Percentiles rank a stretch among this genome's conserved stretches.
Conservation (phyloP, 2,329 filamentous ascomycete genomes). For the Escovopsis sp. region DNA sequence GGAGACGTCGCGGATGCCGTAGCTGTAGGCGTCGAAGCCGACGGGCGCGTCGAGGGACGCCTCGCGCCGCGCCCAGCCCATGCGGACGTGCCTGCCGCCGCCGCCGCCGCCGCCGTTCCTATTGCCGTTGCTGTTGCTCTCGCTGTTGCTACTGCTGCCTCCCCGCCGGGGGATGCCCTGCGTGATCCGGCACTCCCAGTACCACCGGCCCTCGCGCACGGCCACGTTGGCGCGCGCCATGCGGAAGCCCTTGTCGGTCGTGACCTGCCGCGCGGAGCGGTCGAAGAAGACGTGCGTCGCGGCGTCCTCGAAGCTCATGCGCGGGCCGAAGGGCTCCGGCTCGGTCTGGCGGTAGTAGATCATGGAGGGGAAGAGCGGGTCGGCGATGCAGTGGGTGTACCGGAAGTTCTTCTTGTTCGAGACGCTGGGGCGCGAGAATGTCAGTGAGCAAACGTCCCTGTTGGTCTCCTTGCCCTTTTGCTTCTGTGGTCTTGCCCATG, state of each 20-base stretch:
- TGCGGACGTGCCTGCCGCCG: constrained; percentile 53
- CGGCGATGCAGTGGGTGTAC: constrained; percentile 81
- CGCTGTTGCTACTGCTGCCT: constrained; percentile 27
- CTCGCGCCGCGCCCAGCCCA: constrained; percentile 75
- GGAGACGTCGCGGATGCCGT: constrained; percentile 75
- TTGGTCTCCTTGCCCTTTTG: too few species aligned
- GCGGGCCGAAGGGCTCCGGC: constrained; percentile 63
- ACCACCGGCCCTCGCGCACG: constrained; percentile 76
- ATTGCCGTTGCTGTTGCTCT: too few species aligned
- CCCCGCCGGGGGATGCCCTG: constrained; percentile 44
- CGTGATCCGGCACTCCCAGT: constrained; percentile 86
- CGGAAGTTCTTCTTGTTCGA: constrained; percentile 62
- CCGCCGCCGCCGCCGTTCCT: too few species aligned
- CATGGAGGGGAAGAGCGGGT: constrained; percentile 71
- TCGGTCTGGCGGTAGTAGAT: constrained; percentile 86
- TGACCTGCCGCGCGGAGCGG: constrained; percentile 58
- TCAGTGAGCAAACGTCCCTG: too few species aligned
- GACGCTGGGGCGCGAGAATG: constrained; percentile 23
- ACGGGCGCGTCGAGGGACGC: constrained; percentile 71
- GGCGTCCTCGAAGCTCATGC: constrained; percentile 86
- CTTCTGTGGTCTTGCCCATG: too few species aligned
- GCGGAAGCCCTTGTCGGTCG: constrained; percentile 83
- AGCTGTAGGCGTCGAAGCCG: constrained; percentile 84
- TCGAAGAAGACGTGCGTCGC: constrained; percentile 76
- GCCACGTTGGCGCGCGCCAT: constrained; percentile 84